A percentile compares a stretch with the other conserved stretches of the same genome.
phyloP scores from a whole-genome alignment of 371 early-diverging fungal genomes.

The Mucor plumbeus region DNA sequence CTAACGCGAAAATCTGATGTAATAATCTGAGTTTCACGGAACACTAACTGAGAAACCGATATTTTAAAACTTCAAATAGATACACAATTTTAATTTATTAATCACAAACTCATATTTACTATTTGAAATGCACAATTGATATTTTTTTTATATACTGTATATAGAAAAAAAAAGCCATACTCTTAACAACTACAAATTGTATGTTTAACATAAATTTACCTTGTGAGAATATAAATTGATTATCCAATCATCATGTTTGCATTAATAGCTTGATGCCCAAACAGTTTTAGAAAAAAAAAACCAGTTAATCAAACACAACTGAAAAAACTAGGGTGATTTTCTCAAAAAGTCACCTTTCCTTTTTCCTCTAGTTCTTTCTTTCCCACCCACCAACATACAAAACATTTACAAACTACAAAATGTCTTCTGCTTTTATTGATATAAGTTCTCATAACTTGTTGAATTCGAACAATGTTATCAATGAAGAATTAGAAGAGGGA shows the following conservation, averaged over 20 bases:
- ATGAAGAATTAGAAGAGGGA: conserved; percentile 19
- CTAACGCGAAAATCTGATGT: too few relatives aligned
- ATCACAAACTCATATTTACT: too few relatives aligned
- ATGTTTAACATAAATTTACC: too few relatives aligned
- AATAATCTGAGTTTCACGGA: too few relatives aligned
- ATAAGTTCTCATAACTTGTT: conserved; percentile 9
- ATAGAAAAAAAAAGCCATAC: too few relatives aligned
- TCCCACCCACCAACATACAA: conserved; percentile 2
- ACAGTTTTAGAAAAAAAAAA: conserved; percentile 5
- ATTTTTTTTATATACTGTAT: too few relatives aligned
- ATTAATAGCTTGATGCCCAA: conserved; percentile 18
- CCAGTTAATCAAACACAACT: background rate
- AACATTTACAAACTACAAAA: background rate
- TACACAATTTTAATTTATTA: too few relatives aligned
- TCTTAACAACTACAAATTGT: too few relatives aligned
- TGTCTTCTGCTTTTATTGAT: conserved; percentile 21
- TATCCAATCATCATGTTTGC: conserved; percentile 14
- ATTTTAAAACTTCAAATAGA: too few relatives aligned
- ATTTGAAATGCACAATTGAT: too few relatives aligned
- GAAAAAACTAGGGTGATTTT: conserved; percentile 19
- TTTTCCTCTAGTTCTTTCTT: conserved; percentile 12
- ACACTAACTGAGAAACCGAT: too few relatives aligned
- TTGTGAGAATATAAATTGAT: too few relatives aligned
- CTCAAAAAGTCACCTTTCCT: conserved; percentile 5
- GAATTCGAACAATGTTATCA: conserved; percentile 4